These are phyloP conservation scores for Pleurotus pulmonarius DNA, from an alignment of 768 basidiomycete species.

Conservation along the genomic window DNA sequence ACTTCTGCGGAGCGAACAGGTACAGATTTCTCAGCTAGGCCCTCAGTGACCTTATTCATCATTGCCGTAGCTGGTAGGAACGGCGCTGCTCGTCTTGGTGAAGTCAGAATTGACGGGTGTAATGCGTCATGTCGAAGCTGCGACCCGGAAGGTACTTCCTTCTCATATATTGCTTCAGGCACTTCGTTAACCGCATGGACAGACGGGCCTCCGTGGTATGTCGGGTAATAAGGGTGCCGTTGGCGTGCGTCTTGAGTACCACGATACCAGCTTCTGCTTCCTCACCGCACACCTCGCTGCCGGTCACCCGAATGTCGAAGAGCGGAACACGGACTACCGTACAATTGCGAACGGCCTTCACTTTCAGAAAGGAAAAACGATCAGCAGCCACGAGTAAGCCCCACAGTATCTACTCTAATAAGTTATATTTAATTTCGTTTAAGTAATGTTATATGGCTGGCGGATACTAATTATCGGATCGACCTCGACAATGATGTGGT, in stretches of 20 bases:
- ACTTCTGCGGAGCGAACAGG: conserved; percentile 90
- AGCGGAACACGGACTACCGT: conserved; percentile 87
- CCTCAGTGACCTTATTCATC: conserved; percentile 7
- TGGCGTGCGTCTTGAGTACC: conserved; percentile 87
- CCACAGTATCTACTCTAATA: neutral
- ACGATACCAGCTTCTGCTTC: conserved; percentile 92
- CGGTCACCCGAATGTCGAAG: conserved; percentile 87
- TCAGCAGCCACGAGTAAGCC: conserved; percentile 85
- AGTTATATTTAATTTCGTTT: neutral
- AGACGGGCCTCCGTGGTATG: conserved; percentile 92
- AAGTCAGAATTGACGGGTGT: conserved; percentile 71
- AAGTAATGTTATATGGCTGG: conserved; percentile 92
- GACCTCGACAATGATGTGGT: conserved; percentile 82
- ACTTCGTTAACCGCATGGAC: conserved; percentile 2
- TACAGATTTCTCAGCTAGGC: conserved; percentile 20
- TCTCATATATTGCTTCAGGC: neutral
- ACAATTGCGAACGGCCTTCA: conserved; percentile 84
- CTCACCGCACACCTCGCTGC: conserved; percentile 95
- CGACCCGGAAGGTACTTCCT: conserved; percentile 75
- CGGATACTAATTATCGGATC: conserved; percentile 95
- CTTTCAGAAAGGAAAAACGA: conserved; percentile 87
- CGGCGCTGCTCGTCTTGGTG: conserved; percentile 83
- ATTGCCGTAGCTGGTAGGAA: conserved; percentile 78
- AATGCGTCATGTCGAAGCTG: conserved; percentile 89
- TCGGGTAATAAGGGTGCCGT: conserved; percentile 98